Percentiles rank a stretch among this genome's conserved stretches.
phyloP scores from a whole-genome alignment of 2,329 filamentous ascomycete genomes.

The Fusarium sp. region DNA sequence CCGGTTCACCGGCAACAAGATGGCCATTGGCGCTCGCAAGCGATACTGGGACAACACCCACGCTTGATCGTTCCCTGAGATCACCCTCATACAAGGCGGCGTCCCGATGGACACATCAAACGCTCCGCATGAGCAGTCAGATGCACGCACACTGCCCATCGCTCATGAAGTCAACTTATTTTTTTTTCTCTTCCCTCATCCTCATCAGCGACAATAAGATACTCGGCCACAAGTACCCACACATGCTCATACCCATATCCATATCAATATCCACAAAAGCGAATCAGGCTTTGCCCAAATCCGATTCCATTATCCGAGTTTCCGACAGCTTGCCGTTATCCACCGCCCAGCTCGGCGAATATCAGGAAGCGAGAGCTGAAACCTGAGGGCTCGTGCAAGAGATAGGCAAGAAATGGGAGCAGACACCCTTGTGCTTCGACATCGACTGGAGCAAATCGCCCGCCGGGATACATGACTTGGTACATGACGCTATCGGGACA shows the following conservation, averaged over 20 bases:
- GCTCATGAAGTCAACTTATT: neutral
- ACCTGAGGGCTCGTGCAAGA: constrained; percentile 11
- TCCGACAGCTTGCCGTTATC: constrained; percentile 9
- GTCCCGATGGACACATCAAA: constrained; percentile 5
- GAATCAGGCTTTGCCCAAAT: neutral
- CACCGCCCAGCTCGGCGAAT: constrained; percentile 1
- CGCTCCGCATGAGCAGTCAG: constrained; percentile 1
- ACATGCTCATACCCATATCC: neutral
- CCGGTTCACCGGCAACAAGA: constrained; percentile 67
- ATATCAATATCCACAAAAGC: neutral
- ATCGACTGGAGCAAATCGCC: constrained; percentile 12
- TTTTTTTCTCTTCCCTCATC: neutral
- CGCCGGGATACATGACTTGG: constrained; percentile 14
- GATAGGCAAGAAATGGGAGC: constrained; percentile 2
- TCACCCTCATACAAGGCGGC: constrained; percentile 14
- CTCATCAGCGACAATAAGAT: constrained; percentile 1
- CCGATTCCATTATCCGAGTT: constrained; percentile 20
- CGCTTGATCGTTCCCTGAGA: constrained; percentile 47
- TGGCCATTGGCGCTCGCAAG: constrained; percentile 61
- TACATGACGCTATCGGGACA: constrained; percentile 2
- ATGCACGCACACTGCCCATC: neutral
- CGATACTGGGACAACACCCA: constrained; percentile 65
- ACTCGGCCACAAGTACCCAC: neutral
- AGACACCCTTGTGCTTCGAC: neutral
- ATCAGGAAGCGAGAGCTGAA: constrained; percentile 32